Base-by-base conservation (phyloP, 2,329 filamentous ascomycete genomes). In the Cercospora sp. region DNA sequence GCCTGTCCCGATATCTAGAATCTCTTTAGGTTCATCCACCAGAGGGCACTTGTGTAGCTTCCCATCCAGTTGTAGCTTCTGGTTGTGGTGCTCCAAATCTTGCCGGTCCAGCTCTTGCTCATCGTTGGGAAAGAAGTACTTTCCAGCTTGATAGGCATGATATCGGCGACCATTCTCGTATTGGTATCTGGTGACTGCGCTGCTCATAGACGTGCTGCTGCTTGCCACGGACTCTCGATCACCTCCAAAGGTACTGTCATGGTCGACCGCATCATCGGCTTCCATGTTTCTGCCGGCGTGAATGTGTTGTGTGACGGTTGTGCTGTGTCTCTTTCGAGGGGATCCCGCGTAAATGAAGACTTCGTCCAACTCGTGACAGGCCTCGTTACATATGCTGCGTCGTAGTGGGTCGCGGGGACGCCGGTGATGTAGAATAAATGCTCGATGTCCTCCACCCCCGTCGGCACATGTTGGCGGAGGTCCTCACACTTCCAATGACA, bases 1-100 rank as follows among this genome's bases (percentile, higher is more conserved):
- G 8, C 83, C 83, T 1, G 82, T 84, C 10, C 83, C 83, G 18
- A 85, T 72, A 70, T 85, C 84, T 16, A 86, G 77, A 16, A 85
- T 81, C 28, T 80, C 77, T 30, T 78, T 77, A 1, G 80, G 79
- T 13, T 77, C 75, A 9, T 70, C 59, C 18, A 62, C 60, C 16
- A 83, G 73, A 0, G 84, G 83, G 3, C 80, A 81, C 3, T 81
- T 73, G 68, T 80, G 79, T n/a, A 85, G 77, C 26, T 67, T 67
- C 18, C 75, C 76, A 55, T 75, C 72, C 60, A 77, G 60, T 59
- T 73, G 70, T 10, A 75, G 63, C 33, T 63, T 68, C 53, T 78
- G 77, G 33, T 81, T 75, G 33, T 75, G 72, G 59, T 77, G 75
- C 55, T 76, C 71, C 18, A 77, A 73, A 57, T 77, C 75, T 72